These are phyloP conservation scores for Jamesozyma piceae DNA, from an alignment of 805 yeast genomes.

Conservation along the genomic window DNA sequence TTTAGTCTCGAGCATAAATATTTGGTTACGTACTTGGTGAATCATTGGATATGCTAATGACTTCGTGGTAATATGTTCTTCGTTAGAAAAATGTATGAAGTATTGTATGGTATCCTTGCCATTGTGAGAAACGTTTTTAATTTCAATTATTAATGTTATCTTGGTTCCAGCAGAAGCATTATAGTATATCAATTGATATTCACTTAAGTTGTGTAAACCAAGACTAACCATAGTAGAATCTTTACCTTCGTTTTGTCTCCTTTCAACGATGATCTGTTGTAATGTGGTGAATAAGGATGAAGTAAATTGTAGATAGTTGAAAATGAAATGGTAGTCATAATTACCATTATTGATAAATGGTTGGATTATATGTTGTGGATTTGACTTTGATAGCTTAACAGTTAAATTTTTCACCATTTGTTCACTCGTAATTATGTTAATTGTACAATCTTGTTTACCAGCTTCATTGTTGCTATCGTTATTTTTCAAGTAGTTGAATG, in stretches of 20 bases:
- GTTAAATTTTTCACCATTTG: conserved; percentile 24
- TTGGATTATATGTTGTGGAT: conserved; percentile 29
- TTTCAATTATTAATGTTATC: conserved; percentile 22
- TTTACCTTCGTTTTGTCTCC: conserved; percentile 1
- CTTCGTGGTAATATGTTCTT: conserved; percentile 23
- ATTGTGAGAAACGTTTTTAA: conserved; percentile 24
- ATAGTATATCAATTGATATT: conserved; percentile 24
- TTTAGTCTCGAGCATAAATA: conserved; percentile 21
- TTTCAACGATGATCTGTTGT: conserved; percentile 11
- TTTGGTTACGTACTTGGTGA: conserved; percentile 24
- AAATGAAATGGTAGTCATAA: conserved; percentile 27
- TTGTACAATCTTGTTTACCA: conserved; percentile 27
- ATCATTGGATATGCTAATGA: conserved; percentile 23
- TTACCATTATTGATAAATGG: conserved; percentile 24
- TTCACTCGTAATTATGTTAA: conserved; percentile 23
- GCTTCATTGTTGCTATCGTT: background rate
- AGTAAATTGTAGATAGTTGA: conserved; percentile 30
- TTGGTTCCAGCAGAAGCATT: conserved; percentile 22
- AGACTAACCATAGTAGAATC: conserved; percentile 17
- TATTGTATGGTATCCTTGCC: conserved; percentile 19
- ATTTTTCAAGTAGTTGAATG: conserved; percentile 27
- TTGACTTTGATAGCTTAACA: conserved; percentile 24
- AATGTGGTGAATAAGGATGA: conserved; percentile 22
- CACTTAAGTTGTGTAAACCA: conserved; percentile 24
- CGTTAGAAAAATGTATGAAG: conserved; percentile 26